Evolutionary conservation across 2,329 filamentous ascomycete genomes (phyloP).

Genomic region (Colletotrichum ledebouriae): DNA sequence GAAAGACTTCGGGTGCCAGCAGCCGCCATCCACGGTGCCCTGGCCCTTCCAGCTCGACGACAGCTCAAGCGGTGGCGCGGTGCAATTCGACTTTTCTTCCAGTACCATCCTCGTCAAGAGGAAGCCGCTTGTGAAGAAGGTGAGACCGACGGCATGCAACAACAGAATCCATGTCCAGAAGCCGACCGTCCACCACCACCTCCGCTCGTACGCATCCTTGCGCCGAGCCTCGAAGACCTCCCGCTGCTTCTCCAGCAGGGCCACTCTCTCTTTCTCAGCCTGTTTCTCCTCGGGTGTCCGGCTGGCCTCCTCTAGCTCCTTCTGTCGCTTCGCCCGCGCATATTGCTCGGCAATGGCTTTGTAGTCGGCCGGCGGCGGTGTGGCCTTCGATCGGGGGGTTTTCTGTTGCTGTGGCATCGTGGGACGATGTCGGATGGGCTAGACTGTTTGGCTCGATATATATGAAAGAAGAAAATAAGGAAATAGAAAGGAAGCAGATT

Average conservation of each 20-base stretch:
- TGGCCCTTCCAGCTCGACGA: constrained; percentile 55
- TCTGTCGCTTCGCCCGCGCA: constrained; percentile 65
- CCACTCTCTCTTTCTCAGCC: constrained; percentile 51
- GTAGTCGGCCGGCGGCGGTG: constrained; percentile 58
- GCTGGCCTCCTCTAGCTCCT: constrained; percentile 58
- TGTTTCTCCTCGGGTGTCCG: constrained; percentile 44
- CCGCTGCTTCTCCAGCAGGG: constrained; percentile 59
- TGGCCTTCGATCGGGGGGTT: constrained; percentile 28
- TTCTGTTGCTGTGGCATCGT: constrained; percentile 41
- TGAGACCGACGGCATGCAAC: constrained; percentile 85
- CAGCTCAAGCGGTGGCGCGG: constrained; percentile 73
- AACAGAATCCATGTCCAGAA: constrained; percentile 80
- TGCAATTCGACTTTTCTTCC: constrained; percentile 80
- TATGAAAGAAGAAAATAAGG: constrained; percentile 28
- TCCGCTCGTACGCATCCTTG: constrained; percentile 63
- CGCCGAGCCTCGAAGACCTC: constrained; percentile 62
- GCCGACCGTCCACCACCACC: constrained; percentile 70
- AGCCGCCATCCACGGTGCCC: constrained; percentile 73
- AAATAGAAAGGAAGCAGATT: constrained; percentile 31
- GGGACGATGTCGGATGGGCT: constrained; percentile 8
- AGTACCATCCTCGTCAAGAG: constrained; percentile 88
- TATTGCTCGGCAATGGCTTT: constrained; percentile 67
- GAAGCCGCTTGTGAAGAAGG: constrained; percentile 95
- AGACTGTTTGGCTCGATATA: constrained; percentile 29
- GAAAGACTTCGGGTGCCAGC: constrained; percentile 97